A percentile compares a stretch with the other conserved stretches of the same genome.
phyloP scores from a whole-genome alignment of 1,284 basidiomycete species.

The Naganishia cerealis region DNA sequence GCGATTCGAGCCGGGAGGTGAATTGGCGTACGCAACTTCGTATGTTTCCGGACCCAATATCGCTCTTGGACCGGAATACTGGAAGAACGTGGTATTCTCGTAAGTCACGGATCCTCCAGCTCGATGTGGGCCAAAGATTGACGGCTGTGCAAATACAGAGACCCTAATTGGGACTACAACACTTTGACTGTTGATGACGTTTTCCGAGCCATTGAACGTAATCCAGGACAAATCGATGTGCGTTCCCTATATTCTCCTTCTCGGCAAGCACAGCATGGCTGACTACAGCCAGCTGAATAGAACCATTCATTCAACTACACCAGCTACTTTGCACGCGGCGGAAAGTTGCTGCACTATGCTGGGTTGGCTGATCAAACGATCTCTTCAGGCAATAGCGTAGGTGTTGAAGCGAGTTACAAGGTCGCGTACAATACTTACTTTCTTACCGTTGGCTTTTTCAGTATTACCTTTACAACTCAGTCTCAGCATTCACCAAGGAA shows the following conservation, averaged over 20 bases:
- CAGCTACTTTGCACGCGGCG: slow-evolving; percentile 42
- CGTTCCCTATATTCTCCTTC: not conserved
- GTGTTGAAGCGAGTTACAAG: not conserved
- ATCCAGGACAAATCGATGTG: slow-evolving; percentile 21
- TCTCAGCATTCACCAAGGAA: slow-evolving; percentile 41
- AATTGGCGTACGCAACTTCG: slow-evolving; percentile 17
- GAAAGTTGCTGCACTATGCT: slow-evolving; percentile 51
- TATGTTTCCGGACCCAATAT: slow-evolving; percentile 27
- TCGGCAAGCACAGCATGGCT: not conserved
- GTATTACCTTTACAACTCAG: slow-evolving; percentile 48
- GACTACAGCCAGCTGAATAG: not conserved
- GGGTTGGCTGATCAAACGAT: slow-evolving; percentile 51
- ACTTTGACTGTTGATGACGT: slow-evolving; percentile 17
- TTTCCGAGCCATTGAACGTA: slow-evolving; percentile 4
- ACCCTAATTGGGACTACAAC: slow-evolving; percentile 25
- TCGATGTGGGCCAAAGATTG: not conserved
- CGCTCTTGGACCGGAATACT: slow-evolving; percentile 21
- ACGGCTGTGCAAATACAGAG: not conserved
- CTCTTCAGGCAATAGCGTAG: slow-evolving; percentile 44
- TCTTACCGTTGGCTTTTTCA: slow-evolving; percentile 34
- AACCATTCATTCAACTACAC: slow-evolving; percentile 43
- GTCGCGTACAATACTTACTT: not conserved
- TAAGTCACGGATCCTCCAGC: not conserved
- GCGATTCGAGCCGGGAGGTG: slow-evolving; percentile 17
- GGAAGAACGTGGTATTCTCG: slow-evolving; percentile 26